Percentiles rank a stretch among this genome's conserved stretches.
Conservation (phyloP, 2,329 filamentous ascomycete species). For the Penicillium sclerotiorum region DNA sequence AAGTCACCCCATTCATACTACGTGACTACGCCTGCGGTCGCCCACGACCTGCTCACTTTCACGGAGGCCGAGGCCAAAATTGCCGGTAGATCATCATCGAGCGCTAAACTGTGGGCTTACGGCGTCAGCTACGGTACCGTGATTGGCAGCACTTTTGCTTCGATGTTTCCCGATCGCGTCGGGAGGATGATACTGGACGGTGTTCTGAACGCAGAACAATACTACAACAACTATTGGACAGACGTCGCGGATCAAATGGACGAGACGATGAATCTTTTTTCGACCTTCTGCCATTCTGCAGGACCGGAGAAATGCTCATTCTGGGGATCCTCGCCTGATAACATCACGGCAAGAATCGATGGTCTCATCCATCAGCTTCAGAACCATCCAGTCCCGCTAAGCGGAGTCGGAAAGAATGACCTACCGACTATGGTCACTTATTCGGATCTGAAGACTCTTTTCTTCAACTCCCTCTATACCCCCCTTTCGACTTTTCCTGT, state of each 20-base stretch:
- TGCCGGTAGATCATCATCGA: slow-evolving; percentile 25
- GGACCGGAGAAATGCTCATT: slow-evolving; percentile 34
- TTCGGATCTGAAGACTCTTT: slow-evolving; percentile 50
- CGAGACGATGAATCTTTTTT: slow-evolving; percentile 57
- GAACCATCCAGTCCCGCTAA: slow-evolving; percentile 41
- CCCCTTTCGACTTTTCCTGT: slow-evolving; percentile 47
- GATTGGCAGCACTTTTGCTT: slow-evolving; percentile 50
- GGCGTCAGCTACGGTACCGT: slow-evolving; percentile 56
- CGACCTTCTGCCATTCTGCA: slow-evolving; percentile 56
- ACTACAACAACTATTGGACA: slow-evolving; percentile 54
- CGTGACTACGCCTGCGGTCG: slow-evolving; percentile 18
- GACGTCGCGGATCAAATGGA: slow-evolving; percentile 57
- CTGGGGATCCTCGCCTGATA: slow-evolving; percentile 15
- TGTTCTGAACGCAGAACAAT: slow-evolving; percentile 48
- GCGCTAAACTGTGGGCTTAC: slow-evolving; percentile 49
- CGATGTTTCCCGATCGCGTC: slow-evolving; percentile 46
- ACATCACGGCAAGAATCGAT: slow-evolving; percentile 50
- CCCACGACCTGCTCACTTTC: slow-evolving; percentile 23
- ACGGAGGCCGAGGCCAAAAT: slow-evolving; percentile 43
- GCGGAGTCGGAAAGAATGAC: slow-evolving; percentile 13
- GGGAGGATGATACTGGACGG: slow-evolving; percentile 48
- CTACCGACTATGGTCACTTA: slow-evolving; percentile 57
- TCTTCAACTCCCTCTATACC: slow-evolving; percentile 49
- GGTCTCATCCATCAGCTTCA: slow-evolving; percentile 36
- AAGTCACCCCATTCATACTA: slow-evolving; percentile 17